Evolutionary conservation across 768 basidiomycete genomes (phyloP), one percentile per base, ranked within the genome.

Genomic region (Krasilnikovozyma curviuscula): DNA sequence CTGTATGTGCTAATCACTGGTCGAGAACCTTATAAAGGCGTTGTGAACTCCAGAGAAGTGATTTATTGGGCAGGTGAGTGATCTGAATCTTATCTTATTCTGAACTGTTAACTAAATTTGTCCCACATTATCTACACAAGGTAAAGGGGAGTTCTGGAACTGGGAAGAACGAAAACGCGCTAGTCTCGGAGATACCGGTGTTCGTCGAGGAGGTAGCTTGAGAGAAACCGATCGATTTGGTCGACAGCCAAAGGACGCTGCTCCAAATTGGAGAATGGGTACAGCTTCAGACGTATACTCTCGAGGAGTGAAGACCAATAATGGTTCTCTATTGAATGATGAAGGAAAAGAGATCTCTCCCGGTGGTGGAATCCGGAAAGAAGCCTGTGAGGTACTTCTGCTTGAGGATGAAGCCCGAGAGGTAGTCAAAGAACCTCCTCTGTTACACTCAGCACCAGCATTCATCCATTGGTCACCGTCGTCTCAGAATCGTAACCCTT

Each of bases 71-170:
- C 66, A 21, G 50, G 58, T 5, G 54, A 55, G n/a, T n/a, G n/a
- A n/a, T n/a, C n/a, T n/a, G n/a, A n/a, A n/a, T n/a, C n/a, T n/a
- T n/a, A n/a, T n/a, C n/a, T n/a, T n/a, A n/a, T n/a, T n/a, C n/a
- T n/a, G n/a, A n/a, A n/a, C n/a, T n/a, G n/a, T n/a, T n/a, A n/a
- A n/a, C n/a, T n/a, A n/a, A n/a, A n/a, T n/a, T n/a, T n/a, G n/a
- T n/a, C n/a, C n/a, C n/a, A n/a, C n/a, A n/a, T n/a, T n/a, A n/a
- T n/a, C n/a, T n/a, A n/a, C n/a, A n/a, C n/a, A n/a, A n/a, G n/a
- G n/a, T n/a, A n/a, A n/a, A 30, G 68, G 65, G 5, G 63, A 51
- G 6, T 61, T 65, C 30, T 69, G 65, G 65, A 62, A 59, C 16
- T 67, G 57, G 48, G 67, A 69, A 41, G 65, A 66, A 35, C 37